Percentiles rank a stretch among this genome's conserved stretches.
These are phyloP conservation scores for Aegilops tauschii DNA, from an alignment of 176 grass and related monocot species.

Conservation along the genomic window DNA sequence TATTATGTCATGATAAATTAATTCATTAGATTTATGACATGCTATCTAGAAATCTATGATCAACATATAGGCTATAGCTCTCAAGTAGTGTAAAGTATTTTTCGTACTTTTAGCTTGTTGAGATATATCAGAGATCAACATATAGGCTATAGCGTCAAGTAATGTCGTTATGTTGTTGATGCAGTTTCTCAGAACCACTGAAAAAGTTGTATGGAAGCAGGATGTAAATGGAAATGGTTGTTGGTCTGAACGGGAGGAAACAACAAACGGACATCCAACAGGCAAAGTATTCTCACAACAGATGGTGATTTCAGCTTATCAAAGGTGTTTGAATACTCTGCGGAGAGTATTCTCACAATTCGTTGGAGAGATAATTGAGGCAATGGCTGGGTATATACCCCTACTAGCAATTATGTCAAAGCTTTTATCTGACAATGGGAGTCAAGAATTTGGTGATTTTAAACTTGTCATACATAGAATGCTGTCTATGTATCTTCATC, in stretches of 20 bases:
- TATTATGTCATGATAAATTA: constrained; percentile 4
- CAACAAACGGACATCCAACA: constrained; percentile 19
- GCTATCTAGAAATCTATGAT: neutral
- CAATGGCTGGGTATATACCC: constrained; percentile 87
- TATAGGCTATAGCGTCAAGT: neutral
- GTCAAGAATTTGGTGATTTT: constrained; percentile 97
- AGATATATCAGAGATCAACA: neutral
- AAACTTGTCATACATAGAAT: constrained; percentile 95
- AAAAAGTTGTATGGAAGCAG: constrained; percentile 58
- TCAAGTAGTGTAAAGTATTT: neutral
- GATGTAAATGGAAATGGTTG: constrained; percentile 36
- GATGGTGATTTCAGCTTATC: constrained; percentile 33
- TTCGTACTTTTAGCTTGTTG: constrained; percentile 2
- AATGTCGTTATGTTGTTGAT: constrained; percentile 39
- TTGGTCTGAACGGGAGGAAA: neutral
- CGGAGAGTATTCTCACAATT: constrained; percentile 85
- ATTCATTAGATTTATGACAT: constrained; percentile 6
- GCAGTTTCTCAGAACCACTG: constrained; percentile 71
- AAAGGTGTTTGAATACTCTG: constrained; percentile 47
- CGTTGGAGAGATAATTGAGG: constrained; percentile 93
- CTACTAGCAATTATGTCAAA: constrained; percentile 90
- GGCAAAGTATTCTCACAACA: constrained; percentile 9
- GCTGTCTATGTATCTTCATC: constrained; percentile 87
- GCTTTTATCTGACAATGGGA: constrained; percentile 80
- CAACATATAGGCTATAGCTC: neutral